Evolutionary conservation across 169 alveolate genomes (phyloP), one percentile per base, ranked within the genome.

Genomic region (Babesia caballi): DNA sequence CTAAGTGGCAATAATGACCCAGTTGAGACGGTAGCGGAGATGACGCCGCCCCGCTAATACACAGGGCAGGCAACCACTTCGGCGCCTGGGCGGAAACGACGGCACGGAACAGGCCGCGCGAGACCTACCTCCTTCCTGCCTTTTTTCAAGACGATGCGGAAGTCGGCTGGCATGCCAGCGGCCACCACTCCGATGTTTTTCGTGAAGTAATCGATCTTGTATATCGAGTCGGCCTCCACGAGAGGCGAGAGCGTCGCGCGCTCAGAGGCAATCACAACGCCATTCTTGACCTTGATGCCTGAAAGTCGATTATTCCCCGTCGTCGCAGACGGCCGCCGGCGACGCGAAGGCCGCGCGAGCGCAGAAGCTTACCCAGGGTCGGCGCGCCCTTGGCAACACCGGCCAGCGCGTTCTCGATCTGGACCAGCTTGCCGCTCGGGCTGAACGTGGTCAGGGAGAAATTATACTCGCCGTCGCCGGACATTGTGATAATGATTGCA

Each of bases 91-190:
- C n/a, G 47, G 47, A 9, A 40, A 40, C 47, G n/a, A 40, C 9
- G 14, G 9, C 14, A 40, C 47, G 14, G 14, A 40, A 11, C 47
- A 40, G n/a, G 47, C 47, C 9, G 14, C 9, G 14, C n/a, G 14
- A 53, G 27, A 17, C 85, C 15, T 36, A 85, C 94, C 92, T 90
- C 93, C 61, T 92, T 92, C 50, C 96, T 19, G 35, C 94, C 96
- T 42, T 83, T 85, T 80, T 83, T 89, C 28, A 95, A 74, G 28
- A 97, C 90, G 11, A 97, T 97, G 25, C 98, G 87, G 89, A 94
- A 97, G 83, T 98, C 99, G 19, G 99, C 99, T 3, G 98, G 98
- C 95, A 98, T 92, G 21, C 99, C 99, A 21, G 99, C 96, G 73
- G 96, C 96, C 38, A 96, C 94, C 61, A 92, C 95, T 25, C 98